phyloP scores from a whole-genome alignment of 345 rosid species.

The Balakata baccata region DNA sequence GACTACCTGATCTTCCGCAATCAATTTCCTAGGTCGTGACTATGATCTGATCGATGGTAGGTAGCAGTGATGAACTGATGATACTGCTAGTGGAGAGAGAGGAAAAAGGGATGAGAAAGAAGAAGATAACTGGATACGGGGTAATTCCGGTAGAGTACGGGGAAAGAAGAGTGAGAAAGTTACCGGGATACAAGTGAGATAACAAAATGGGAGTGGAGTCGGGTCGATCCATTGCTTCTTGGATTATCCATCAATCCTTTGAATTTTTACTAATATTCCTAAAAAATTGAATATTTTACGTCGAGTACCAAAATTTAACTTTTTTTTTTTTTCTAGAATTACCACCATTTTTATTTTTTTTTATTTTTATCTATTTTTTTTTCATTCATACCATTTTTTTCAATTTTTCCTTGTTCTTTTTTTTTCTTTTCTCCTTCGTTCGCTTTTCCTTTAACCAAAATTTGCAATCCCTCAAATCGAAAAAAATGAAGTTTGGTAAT shows the following conservation, averaged over 20 bases:
- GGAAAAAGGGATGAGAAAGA: not conserved
- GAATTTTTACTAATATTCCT: too few relatives aligned
- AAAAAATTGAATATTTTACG: too few relatives aligned
- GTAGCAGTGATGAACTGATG: not conserved
- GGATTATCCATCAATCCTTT: not conserved
- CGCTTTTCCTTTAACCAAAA: too few relatives aligned
- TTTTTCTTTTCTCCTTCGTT: too few relatives aligned
- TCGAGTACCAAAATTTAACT: too few relatives aligned
- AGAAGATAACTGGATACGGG: slow-evolving; percentile 6
- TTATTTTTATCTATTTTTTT: too few relatives aligned
- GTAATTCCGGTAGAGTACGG: not conserved
- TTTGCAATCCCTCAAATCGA: too few relatives aligned
- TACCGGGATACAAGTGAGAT: not conserved
- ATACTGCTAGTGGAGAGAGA: not conserved
- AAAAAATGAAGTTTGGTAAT: too few relatives aligned
- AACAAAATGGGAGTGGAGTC: not conserved
- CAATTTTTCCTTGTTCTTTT: too few relatives aligned
- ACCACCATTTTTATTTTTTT: too few relatives aligned
- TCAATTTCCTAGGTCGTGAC: not conserved
- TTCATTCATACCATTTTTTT: too few relatives aligned
- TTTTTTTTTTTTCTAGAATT: too few relatives aligned
- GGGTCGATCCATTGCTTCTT: not conserved
- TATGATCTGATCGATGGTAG: not conserved
- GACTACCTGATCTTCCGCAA: not conserved
- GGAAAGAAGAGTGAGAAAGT: not conserved